A percentile compares a stretch with the other conserved stretches of the same genome.
Conservation (phyloP, 495 filamentous ascomycete species). For the Opeltia flavorubescens region DNA sequence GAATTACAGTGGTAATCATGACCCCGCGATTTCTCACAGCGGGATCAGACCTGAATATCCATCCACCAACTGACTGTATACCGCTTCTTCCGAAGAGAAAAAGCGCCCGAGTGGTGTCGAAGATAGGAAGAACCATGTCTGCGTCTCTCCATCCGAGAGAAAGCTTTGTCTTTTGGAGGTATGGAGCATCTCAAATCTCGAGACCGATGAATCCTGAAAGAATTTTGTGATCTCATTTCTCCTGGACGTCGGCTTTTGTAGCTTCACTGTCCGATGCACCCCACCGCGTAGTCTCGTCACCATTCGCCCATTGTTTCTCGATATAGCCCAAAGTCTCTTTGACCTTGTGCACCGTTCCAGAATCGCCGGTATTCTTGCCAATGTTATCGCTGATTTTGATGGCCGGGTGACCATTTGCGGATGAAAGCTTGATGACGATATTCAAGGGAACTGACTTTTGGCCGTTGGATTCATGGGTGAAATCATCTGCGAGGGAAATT, state of each 20-base stretch:
- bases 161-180: no score
- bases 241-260: constrained; percentile 1
- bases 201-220: no score
- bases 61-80: no score
- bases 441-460: constrained; percentile 88
- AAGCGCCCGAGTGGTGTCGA: no score
- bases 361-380: constrained; percentile 90
- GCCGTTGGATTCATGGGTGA: constrained; percentile 45
- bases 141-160: no score
- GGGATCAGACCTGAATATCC: no score
- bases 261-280: constrained; percentile 20
- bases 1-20: no score
- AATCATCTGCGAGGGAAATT: constrained; percentile 49
- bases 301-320: constrained; percentile 68
- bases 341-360: constrained; percentile 60
- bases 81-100: no score
- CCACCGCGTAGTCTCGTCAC: constrained; percentile 78
- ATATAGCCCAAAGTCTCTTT: constrained; percentile 75
- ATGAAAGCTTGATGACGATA: constrained; percentile 92
- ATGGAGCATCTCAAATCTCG: no score
- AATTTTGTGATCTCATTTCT: no score
- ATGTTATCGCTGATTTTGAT: constrained; percentile 96
- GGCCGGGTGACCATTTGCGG: constrained; percentile 65
- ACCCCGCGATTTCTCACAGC: no score
- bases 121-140: no score